Conservation (phyloP, 164 flowering plant genomes). For the Vitis amurensis region DNA sequence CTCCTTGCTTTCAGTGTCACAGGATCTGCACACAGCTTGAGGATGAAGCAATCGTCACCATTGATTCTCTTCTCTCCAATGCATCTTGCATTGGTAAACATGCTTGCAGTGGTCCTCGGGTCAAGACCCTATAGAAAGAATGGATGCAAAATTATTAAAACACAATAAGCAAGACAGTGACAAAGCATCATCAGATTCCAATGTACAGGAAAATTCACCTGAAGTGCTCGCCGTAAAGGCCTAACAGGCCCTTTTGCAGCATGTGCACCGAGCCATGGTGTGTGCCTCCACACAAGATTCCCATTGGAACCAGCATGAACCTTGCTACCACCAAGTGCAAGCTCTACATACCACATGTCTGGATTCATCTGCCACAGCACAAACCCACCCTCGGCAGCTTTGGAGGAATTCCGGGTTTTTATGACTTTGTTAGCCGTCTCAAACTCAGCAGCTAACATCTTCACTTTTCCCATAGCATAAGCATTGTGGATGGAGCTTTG, state of each 20-base stretch:
- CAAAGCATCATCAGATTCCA: background rate
- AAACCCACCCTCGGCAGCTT: conserved; percentile 32
- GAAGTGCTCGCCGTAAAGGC: conserved; percentile 33
- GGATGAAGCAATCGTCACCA: conserved; percentile 35
- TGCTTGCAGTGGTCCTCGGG: conserved; percentile 33
- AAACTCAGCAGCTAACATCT: conserved; percentile 30
- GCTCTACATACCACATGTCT: conserved; percentile 38
- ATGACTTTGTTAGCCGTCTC: conserved; percentile 27
- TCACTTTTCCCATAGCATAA: conserved; percentile 36
- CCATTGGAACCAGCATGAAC: conserved; percentile 38
- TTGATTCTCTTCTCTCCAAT: conserved; percentile 31
- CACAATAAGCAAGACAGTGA: background rate
- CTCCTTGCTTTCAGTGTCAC: conserved; percentile 28
- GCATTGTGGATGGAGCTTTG: conserved; percentile 34
- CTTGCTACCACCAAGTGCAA: conserved; percentile 33
- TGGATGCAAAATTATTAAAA: background rate
- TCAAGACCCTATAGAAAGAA: conserved; percentile 26
- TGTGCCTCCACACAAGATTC: conserved; percentile 35
- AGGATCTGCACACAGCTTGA: conserved; percentile 28
- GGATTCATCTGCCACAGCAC: conserved; percentile 37
- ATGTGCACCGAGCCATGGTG: conserved; percentile 35
- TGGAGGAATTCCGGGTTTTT: conserved; percentile 18
- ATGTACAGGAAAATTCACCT: conserved; percentile 13
- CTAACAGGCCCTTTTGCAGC: conserved; percentile 30
- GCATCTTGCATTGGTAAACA: conserved; percentile 30